Percentiles rank a stretch among this genome's conserved stretches.
Conservation (phyloP, 768 basidiomycete genomes). For the Hericium rajendrae region DNA sequence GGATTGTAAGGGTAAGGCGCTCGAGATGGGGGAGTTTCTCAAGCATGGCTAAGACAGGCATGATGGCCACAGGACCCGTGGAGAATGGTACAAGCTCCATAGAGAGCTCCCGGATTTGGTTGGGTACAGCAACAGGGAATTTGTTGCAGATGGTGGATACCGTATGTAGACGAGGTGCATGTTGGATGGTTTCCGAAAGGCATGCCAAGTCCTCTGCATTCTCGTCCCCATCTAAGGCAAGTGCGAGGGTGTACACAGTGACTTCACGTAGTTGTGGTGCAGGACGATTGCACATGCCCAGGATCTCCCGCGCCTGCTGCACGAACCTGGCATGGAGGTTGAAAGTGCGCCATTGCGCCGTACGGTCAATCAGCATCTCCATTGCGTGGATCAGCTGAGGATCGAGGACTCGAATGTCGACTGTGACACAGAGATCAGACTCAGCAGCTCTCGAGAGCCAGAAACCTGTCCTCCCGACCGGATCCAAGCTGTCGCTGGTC, state of each 20-base stretch:
- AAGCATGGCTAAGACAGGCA: conserved; percentile 21
- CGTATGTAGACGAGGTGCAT: conserved; percentile 25
- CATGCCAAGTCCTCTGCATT: conserved; percentile 5
- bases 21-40: conserved; percentile 31
- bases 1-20: conserved; percentile 31
- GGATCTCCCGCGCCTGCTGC: conserved; percentile 29
- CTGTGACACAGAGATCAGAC: conserved; percentile 34
- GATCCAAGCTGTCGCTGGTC: conserved; percentile 34
- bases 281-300: conserved; percentile 27
- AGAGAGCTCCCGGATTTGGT: conserved; percentile 5
- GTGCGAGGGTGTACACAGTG: conserved; percentile 14
- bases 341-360: conserved; percentile 36
- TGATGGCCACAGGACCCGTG: conserved; percentile 15
- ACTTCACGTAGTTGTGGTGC: conserved; percentile 30
- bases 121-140: conserved; percentile 8
- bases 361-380: conserved; percentile 27
- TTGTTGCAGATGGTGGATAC: conserved; percentile 6
- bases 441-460: conserved; percentile 42
- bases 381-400: conserved; percentile 3
- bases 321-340: conserved; percentile 29
- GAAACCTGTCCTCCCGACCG: conserved; percentile 31
- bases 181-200: conserved; percentile 17
- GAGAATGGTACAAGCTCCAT: conserved; percentile 9
- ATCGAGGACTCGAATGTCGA: conserved; percentile 30
- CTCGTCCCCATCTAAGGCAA: neutral